phyloP scores from a whole-genome alignment of 2,329 filamentous ascomycete genomes.

The Sclerotinia borealis region DNA sequence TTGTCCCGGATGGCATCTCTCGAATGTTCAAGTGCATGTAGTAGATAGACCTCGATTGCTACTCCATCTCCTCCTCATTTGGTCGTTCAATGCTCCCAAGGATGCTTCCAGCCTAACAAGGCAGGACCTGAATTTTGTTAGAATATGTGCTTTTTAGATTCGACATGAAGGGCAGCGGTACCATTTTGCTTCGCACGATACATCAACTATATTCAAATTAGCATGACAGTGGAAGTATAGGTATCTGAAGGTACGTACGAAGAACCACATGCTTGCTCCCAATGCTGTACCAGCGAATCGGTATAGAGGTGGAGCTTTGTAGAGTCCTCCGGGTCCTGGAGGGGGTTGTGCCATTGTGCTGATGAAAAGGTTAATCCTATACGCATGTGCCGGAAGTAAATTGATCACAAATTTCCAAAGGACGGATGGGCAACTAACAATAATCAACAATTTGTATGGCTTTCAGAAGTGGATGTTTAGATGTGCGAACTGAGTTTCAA shows the following conservation, averaged over 20 bases:
- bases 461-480: background rate
- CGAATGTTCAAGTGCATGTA: background rate
- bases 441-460: background rate
- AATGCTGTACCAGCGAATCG: slow-evolving; percentile 80
- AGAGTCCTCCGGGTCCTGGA: slow-evolving; percentile 41
- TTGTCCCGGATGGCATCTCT: background rate
- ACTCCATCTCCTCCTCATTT: background rate
- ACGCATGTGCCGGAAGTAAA: background rate
- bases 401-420: background rate
- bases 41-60: background rate
- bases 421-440: background rate
- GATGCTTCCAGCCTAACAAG: slow-evolving; percentile 89
- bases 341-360: slow-evolving; percentile 46
- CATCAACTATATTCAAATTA: slow-evolving; percentile 61
- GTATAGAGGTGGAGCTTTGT: slow-evolving; percentile 59
- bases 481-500: background rate
- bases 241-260: slow-evolving; percentile 53
- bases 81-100: slow-evolving; percentile 76
- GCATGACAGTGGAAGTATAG: background rate
- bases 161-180: slow-evolving; percentile 29
- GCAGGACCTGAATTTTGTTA: slow-evolving; percentile 51
- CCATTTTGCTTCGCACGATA: slow-evolving; percentile 96
- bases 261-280: slow-evolving; percentile 98
- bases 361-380: slow-evolving; percentile 18
- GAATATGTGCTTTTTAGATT: background rate